Percentiles rank a stretch among this genome's conserved stretches.
phyloP scores from a whole-genome alignment of 2,329 filamentous ascomycete genomes.

The Neoscytalidium dimidiatum region DNA sequence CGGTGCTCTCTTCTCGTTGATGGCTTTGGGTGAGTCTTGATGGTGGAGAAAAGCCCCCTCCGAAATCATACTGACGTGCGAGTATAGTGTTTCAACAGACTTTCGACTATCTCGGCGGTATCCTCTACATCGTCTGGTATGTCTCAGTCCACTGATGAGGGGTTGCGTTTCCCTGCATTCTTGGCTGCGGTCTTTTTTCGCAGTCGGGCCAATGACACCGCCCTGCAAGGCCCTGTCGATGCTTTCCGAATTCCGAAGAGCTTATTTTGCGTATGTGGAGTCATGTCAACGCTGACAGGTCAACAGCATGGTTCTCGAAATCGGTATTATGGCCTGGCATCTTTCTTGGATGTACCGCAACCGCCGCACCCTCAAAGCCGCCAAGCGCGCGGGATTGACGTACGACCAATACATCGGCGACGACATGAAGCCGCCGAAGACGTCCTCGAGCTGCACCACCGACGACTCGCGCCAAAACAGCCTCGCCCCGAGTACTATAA shows the following conservation, averaged over 20 bases:
- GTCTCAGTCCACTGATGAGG: slow-evolving; percentile 24
- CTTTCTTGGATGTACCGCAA: slow-evolving; percentile 61
- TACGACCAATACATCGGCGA: slow-evolving; percentile 54
- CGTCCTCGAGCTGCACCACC: not conserved
- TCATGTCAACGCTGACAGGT: slow-evolving; percentile 2
- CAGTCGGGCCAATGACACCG: no score
- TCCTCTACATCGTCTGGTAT: slow-evolving; percentile 63
- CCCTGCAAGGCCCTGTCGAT: not conserved
- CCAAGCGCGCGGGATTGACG: slow-evolving; percentile 53
- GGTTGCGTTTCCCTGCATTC: not conserved
- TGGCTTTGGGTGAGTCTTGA: slow-evolving; percentile 56
- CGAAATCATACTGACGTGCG: not conserved
- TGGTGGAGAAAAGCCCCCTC: no score
- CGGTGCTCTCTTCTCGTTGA: slow-evolving; percentile 65
- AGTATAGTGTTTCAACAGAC: slow-evolving; percentile 58
- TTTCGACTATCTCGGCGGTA: slow-evolving; percentile 63
- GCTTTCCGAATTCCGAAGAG: not conserved
- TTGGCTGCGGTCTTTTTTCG: not conserved
- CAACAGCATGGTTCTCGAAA: slow-evolving; percentile 56
- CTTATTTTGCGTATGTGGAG: not conserved
- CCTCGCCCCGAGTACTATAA: not conserved
- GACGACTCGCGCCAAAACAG: not conserved
- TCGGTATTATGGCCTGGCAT: slow-evolving; percentile 62
- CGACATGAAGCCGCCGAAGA: not conserved
- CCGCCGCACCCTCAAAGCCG: slow-evolving; percentile 53